These are phyloP conservation scores for Coleophoma eucalyptorum DNA, from an alignment of 2,329 filamentous ascomycete genomes.

Conservation along the genomic window DNA sequence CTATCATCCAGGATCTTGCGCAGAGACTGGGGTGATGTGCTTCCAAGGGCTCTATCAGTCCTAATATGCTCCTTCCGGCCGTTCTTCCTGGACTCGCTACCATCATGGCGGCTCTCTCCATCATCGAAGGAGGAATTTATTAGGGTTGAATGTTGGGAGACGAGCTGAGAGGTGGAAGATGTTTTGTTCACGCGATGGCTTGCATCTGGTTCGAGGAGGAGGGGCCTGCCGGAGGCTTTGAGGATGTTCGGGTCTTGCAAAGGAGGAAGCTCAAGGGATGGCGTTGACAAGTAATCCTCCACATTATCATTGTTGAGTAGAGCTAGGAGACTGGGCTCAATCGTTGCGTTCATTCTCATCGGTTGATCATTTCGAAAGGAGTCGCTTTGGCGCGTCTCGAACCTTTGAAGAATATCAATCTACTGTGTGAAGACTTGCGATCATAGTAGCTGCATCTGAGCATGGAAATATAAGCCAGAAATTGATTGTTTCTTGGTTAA, in stretches of 20 bases:
- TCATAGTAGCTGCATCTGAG: too few relatives aligned
- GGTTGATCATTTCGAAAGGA: slow-evolving; percentile 4
- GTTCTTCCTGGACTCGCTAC: slow-evolving; percentile 10
- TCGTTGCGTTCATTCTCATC: slow-evolving; percentile 38
- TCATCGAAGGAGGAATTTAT: slow-evolving; percentile 10
- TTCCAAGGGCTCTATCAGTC: slow-evolving; percentile 21
- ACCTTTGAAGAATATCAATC: too few relatives aligned
- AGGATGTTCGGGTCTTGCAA: slow-evolving; percentile 44
- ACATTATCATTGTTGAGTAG: slow-evolving; percentile 55
- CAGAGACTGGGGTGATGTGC: slow-evolving; percentile 27
- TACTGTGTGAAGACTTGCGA: too few relatives aligned
- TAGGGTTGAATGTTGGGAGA: slow-evolving; percentile 12
- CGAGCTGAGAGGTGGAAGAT: slow-evolving; percentile 8
- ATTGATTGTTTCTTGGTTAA: too few relatives aligned
- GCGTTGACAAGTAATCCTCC: slow-evolving; percentile 19
- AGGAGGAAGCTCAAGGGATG: slow-evolving; percentile 50
- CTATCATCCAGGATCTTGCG: slow-evolving; percentile 28
- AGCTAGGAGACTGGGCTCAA: slow-evolving; percentile 65
- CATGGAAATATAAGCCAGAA: too few relatives aligned
- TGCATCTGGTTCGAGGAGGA: slow-evolving; percentile 49
- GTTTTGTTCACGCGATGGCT: slow-evolving; percentile 22
- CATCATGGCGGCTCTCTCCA: slow-evolving; percentile 25
- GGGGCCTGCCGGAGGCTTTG: slow-evolving; percentile 35
- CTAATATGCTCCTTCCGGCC: slow-evolving; percentile 2
- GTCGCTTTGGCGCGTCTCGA: too few relatives aligned